Evolutionary conservation across 2,329 filamentous ascomycete genomes (phyloP), one percentile per base, ranked within the genome.

Genomic region (Zarea fungicola): DNA sequence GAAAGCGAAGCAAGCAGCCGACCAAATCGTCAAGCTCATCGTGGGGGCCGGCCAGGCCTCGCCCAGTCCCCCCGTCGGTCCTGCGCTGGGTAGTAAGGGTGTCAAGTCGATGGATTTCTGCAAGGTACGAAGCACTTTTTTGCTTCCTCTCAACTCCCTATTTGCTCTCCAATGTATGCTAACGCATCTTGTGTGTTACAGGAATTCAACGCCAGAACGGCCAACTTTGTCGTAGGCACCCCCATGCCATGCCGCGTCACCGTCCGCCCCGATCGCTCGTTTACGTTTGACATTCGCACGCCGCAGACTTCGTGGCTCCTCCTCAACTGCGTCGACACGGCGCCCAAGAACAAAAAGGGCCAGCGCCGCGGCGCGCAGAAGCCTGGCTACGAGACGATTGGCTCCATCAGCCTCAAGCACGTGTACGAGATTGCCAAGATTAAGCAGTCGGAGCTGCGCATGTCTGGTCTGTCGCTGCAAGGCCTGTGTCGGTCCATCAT

Each of bases 21-120:
- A 95, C 63, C 83, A 88, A 70, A 84, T 97, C 52, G 91, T 99
- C 66, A 99, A 97, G 75, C 81, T 99, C 68, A 95, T 99, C 58
- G 93, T 99, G 54, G 93, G 92, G 61, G 93, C 93, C 50, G 93
- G 93, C 22, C 89, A 96, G 69, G 93, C 93, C 52, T 92, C 85
- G 62, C 93, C 93, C 25, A 95, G 90, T 71, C 93, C 93, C 28
- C 93, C 93, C 5, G 91, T 99, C 62, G 93, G 93, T 76, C 93
- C 93, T 51, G 93, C 93, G 47, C 80, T 99, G 56, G 93, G 93
- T 72, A 92, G 85, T 68, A 97, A 96, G 76, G 93, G 93, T 76
- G 87, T 99, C 54, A 99, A 99, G 76, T 95, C 88, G 51, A 99
- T 99, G 85, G 93, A 99, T 72, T 99, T 97, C 68, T 97, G 93